Conservation (phyloP, 139 green algal species). For the Coelastrella sp. region DNA sequence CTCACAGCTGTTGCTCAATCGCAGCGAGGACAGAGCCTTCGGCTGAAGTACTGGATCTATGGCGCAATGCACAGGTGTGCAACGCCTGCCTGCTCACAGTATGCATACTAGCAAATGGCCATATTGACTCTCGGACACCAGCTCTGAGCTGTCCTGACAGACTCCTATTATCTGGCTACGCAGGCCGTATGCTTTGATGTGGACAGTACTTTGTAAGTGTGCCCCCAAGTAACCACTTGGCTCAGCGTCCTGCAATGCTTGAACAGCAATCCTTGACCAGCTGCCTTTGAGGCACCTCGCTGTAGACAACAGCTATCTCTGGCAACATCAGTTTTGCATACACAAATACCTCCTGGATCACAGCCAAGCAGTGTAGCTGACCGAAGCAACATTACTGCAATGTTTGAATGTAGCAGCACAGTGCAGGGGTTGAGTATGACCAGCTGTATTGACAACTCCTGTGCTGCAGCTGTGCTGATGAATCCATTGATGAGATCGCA, state of each 20-base stretch:
- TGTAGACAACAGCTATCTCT: too few relatives aligned
- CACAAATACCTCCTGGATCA: too few relatives aligned
- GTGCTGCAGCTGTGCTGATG: conserved; percentile 85
- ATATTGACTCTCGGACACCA: too few relatives aligned
- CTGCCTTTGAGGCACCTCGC: too few relatives aligned
- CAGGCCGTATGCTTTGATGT: conserved; percentile 97
- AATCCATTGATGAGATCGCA: conserved; percentile 98
- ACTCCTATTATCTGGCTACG: neutral
- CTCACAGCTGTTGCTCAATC: too few relatives aligned
- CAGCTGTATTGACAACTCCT: neutral
- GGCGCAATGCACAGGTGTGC: conserved; percentile 50
- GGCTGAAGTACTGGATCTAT: conserved; percentile 44
- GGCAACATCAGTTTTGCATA: too few relatives aligned
- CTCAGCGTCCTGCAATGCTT: neutral
- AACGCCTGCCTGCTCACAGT: neutral
- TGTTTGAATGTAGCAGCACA: neutral
- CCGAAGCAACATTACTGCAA: too few relatives aligned
- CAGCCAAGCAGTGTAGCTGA: too few relatives aligned
- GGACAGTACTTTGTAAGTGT: conserved; percentile 96
- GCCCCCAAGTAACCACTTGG: too few relatives aligned
- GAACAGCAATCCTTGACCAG: too few relatives aligned
- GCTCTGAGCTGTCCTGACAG: too few relatives aligned
- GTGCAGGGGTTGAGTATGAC: neutral
- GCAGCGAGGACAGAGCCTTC: conserved; percentile 15
- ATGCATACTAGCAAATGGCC: too few relatives aligned